These are phyloP conservation scores for Neonectria magnoliae DNA, from an alignment of 2,329 filamentous ascomycete species.

Conservation along the genomic window DNA sequence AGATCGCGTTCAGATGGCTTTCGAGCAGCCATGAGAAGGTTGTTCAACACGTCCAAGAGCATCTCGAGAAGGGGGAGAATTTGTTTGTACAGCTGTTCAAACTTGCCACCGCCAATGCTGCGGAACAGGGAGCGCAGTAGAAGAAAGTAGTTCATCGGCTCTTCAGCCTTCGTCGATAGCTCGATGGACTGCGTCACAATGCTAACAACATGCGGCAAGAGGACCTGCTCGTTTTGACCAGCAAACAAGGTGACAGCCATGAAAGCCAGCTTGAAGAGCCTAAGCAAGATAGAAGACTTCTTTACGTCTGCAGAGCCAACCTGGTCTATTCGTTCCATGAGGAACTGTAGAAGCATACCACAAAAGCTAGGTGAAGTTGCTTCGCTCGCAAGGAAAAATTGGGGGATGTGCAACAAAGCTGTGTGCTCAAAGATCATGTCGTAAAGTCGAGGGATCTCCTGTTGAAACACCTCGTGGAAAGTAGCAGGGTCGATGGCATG, in stretches of 20 bases:
- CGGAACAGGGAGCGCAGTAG: slow-evolving; percentile 91
- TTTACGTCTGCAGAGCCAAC: slow-evolving; percentile 92
- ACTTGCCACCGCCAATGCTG: slow-evolving; percentile 96
- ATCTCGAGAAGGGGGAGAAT: slow-evolving; percentile 96
- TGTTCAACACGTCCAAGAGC: slow-evolving; percentile 97
- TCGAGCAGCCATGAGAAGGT: slow-evolving; percentile 86
- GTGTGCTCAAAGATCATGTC: slow-evolving; percentile 98
- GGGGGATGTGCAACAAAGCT: slow-evolving; percentile 90
- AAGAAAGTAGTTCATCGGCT: slow-evolving; percentile 99
- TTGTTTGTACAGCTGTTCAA: slow-evolving; percentile 98
- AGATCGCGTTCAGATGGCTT: slow-evolving; percentile 92
- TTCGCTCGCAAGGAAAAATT: slow-evolving; percentile 99
- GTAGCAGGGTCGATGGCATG: slow-evolving; percentile 98
- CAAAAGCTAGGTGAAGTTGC: slow-evolving; percentile 97
- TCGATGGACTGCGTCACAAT: slow-evolving; percentile 98
- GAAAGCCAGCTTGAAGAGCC: slow-evolving; percentile 97
- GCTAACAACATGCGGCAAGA: slow-evolving; percentile 94
- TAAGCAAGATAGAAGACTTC: slow-evolving; percentile 89
- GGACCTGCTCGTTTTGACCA: slow-evolving; percentile 91
- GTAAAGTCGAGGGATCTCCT: slow-evolving; percentile 95
- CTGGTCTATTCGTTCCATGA: slow-evolving; percentile 96
- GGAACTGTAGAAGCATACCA: slow-evolving; percentile 95
- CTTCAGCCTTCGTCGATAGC: slow-evolving; percentile 91
- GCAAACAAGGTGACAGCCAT: slow-evolving; percentile 99
- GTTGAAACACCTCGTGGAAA: slow-evolving; percentile 98